Base-by-base conservation (phyloP, 768 basidiomycete genomes). In the Tricholoma sp. region DNA sequence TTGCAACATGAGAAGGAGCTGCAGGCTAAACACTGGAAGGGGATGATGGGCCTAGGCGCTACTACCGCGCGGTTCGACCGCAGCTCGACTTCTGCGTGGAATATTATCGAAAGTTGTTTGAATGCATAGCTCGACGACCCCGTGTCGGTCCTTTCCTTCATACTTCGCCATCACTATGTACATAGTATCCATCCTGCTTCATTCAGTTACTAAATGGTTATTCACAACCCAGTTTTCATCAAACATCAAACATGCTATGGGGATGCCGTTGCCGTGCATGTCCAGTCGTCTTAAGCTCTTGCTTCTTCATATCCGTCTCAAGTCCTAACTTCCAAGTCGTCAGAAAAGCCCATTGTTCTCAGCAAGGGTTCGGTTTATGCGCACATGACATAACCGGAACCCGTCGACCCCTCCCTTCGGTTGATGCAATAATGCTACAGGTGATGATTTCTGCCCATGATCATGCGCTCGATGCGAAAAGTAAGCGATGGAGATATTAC, bases 401-500 rank as follows among this genome's bases (percentile, higher is more conserved):
- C 14, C 16, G 5, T 14, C 12, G 12, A 37, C 14, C 35, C n/a
- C 1, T 37, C 5, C 14, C 35, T 37, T 37, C n/a, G 24, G 24
- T 27, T 27, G 24, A 27, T 27, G 5, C 3, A 27, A 27, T 27
- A 21, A 14, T 12, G 9, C 5, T 8, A 12, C 19, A 19, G 5
- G 21, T 21, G 18, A 52, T 18, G 18, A 52, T 34, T 35, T 21
- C 12, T 24, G 32, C 19, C 22, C 21, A 53, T 27, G 37, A 37
- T 31, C 16, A n/a, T 18, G 52, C 16, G 41, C 35, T 21, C 39
- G 3, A 39, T 39, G 52, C 14, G 16, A 27, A 22, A 41, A 34
- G 37, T 27, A 27, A 27, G n/a, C n/a, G 31, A 34, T 32, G 53
- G 39, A 50, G 31, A 45, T 56, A 55, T 57, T 59, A 59, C 56